Percentiles rank a stretch among this genome's conserved stretches.
Conservation (phyloP, 257 asterid genomes). For the Primulina tabacum region DNA sequence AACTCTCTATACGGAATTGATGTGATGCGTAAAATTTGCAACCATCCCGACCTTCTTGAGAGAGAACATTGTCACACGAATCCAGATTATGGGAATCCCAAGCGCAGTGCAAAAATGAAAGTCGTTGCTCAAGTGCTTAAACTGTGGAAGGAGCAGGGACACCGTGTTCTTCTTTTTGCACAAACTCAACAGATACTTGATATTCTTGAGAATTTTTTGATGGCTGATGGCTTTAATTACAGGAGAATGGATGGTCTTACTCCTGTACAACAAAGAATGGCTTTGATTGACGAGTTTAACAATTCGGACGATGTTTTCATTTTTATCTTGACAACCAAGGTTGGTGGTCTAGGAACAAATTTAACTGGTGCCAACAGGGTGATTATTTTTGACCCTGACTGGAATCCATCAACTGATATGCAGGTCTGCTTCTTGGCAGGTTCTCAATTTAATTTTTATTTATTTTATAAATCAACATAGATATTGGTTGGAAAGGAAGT, state of each 20-base stretch:
- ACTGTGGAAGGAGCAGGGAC: constrained; percentile 96
- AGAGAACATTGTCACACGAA: constrained; percentile 77
- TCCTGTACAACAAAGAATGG: constrained; percentile 88
- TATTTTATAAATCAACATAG: neutral
- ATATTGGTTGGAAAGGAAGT: constrained; percentile 1
- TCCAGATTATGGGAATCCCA: constrained; percentile 91
- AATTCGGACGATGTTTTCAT: constrained; percentile 70
- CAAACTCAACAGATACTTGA: constrained; percentile 99
- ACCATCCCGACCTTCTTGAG: constrained; percentile 98
- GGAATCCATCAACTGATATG: constrained; percentile 98
- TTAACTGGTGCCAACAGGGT: constrained; percentile 97
- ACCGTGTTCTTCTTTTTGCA: constrained; percentile 88
- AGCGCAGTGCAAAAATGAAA: constrained; percentile 92
- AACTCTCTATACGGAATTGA: constrained; percentile 92
- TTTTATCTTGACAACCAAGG: constrained; percentile 89
- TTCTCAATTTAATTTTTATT: constrained; percentile 15
- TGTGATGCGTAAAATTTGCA: constrained; percentile 96
- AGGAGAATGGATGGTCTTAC: constrained; percentile 97
- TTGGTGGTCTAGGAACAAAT: constrained; percentile 97
- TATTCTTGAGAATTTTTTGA: constrained; percentile 75
- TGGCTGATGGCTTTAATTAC: constrained; percentile 50
- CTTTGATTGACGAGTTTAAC: constrained; percentile 89
- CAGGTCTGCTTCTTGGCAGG: constrained; percentile 56
- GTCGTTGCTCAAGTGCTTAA: constrained; percentile 86
- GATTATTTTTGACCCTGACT: constrained; percentile 94